A percentile compares a stretch with the other conserved stretches of the same genome.
Evolutionary conservation across 306 rosid genomes (phyloP).

Genomic region (Cucumis cinereus): DNA sequence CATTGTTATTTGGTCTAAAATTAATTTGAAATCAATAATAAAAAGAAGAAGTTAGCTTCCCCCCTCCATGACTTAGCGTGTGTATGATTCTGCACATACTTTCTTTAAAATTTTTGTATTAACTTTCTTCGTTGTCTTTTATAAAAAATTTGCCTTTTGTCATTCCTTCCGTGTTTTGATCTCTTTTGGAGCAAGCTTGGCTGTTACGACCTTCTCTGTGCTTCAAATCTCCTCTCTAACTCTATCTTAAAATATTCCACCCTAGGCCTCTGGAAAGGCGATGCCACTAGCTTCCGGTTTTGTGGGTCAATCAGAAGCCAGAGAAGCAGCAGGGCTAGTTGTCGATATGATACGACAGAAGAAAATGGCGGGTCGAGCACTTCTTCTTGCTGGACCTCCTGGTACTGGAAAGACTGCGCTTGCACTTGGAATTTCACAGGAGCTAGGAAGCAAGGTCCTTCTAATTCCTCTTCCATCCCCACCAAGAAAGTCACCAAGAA

Average conservation of each 20-base stretch:
- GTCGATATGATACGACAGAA: conserved; percentile 94
- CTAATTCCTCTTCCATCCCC: neutral
- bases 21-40: neutral
- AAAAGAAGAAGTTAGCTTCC: neutral
- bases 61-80: neutral
- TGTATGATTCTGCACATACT: neutral
- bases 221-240: neutral
- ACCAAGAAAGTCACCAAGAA: neutral
- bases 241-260: neutral
- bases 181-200: neutral
- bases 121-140: neutral
- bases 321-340: conserved; percentile 86
- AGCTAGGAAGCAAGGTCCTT: conserved; percentile 92
- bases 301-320: conserved; percentile 90
- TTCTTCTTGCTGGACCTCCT: conserved; percentile 91
- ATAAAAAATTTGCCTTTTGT: neutral
- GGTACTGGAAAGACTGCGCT: conserved; percentile 96
- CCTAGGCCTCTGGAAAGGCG: conserved; percentile 63
- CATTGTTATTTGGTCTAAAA: neutral
- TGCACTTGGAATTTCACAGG: conserved; percentile 90
- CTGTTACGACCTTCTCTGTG: neutral
- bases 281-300: conserved; percentile 75
- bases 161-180: neutral
- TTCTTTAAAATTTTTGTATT: neutral
- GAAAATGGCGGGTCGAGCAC: conserved; percentile 98